Evolutionary conservation across 2,329 filamentous ascomycete genomes (phyloP).

Genomic region (Phialocephala subalpina): DNA sequence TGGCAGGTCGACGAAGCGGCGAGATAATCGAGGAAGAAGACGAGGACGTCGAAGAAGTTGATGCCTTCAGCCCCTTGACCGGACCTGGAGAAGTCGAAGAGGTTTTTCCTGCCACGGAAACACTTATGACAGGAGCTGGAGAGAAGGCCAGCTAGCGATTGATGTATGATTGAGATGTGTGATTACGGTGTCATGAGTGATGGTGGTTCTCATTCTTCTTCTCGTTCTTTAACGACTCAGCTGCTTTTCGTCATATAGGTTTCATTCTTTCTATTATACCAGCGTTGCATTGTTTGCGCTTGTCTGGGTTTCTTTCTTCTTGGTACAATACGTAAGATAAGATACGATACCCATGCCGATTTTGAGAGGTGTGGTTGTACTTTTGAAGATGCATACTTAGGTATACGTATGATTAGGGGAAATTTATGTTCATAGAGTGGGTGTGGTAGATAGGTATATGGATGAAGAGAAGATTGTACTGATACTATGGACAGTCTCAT

Average conservation of each 20-base stretch:
- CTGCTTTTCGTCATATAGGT: constrained; percentile 9
- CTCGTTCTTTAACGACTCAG: constrained; percentile 18
- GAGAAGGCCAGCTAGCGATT: constrained; percentile 18
- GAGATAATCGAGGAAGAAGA: constrained; percentile 77
- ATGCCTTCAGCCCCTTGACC: constrained; percentile 61
- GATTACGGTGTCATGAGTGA: constrained; percentile 1
- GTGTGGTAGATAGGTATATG: constrained; percentile 5
- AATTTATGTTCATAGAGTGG: constrained; percentile 4
- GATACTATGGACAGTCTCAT: neutral
- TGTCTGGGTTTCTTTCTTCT: constrained; percentile 27
- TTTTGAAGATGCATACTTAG: constrained; percentile 2
- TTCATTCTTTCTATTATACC: constrained; percentile 18
- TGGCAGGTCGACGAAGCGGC: constrained; percentile 71
- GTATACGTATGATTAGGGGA: neutral
- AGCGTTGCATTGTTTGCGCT: constrained; percentile 32
- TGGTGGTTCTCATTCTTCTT: neutral
- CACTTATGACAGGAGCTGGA: constrained; percentile 8
- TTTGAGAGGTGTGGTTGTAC: neutral
- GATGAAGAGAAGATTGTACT: neutral
- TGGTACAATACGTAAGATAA: neutral
- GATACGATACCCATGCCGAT: constrained; percentile 8
- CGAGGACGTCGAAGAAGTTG: constrained; percentile 60
- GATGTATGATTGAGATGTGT: constrained; percentile 2
- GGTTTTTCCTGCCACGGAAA: constrained; percentile 35
- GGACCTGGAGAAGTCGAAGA: constrained; percentile 42